phyloP scores from a whole-genome alignment of 495 filamentous ascomycete genomes.

The Penicillium crystallinum region DNA sequence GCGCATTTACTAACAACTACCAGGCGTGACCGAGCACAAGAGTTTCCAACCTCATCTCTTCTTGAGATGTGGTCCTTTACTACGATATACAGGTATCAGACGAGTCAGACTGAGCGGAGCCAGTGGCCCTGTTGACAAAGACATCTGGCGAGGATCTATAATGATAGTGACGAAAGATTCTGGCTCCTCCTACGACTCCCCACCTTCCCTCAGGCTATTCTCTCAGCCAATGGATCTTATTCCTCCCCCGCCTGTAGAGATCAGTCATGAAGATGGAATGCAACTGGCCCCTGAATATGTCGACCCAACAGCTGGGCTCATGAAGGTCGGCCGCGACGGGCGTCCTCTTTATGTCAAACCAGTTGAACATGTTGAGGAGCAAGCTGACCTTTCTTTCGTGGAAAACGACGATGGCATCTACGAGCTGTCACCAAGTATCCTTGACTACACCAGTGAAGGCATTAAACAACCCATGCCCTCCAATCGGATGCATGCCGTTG shows the following conservation, averaged over 20 bases:
- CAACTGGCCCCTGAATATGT: conserved; percentile 74
- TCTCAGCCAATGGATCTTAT: conserved; percentile 78
- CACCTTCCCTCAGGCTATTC: conserved; percentile 76
- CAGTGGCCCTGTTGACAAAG: conserved; percentile 47
- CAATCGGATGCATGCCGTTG: conserved; percentile 40
- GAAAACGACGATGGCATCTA: conserved; percentile 81
- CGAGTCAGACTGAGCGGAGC: conserved; percentile 32
- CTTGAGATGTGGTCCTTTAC: conserved; percentile 81
- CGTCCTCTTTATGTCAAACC: conserved; percentile 77
- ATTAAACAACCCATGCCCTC: conserved; percentile 37
- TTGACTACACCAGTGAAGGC: conserved; percentile 37
- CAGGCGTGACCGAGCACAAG: conserved; percentile 40
- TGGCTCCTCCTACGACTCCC: conserved; percentile 71
- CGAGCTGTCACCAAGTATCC: conserved; percentile 48
- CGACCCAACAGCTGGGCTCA: conserved; percentile 81
- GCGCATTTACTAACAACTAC: conserved; percentile 12
- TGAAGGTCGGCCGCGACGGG: conserved; percentile 75
- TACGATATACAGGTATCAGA: conserved; percentile 80
- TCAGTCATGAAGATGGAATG: conserved; percentile 55
- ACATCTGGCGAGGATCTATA: conserved; percentile 87
- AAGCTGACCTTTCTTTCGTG: conserved; percentile 63
- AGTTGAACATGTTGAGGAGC: conserved; percentile 73
- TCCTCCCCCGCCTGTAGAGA: conserved; percentile 68
- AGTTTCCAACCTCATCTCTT: conserved; percentile 78
- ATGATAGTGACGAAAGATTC: conserved; percentile 90